Evolutionary conservation across 148 eudicot species (phyloP).

Genomic region (Hydrangea macrophylla): DNA sequence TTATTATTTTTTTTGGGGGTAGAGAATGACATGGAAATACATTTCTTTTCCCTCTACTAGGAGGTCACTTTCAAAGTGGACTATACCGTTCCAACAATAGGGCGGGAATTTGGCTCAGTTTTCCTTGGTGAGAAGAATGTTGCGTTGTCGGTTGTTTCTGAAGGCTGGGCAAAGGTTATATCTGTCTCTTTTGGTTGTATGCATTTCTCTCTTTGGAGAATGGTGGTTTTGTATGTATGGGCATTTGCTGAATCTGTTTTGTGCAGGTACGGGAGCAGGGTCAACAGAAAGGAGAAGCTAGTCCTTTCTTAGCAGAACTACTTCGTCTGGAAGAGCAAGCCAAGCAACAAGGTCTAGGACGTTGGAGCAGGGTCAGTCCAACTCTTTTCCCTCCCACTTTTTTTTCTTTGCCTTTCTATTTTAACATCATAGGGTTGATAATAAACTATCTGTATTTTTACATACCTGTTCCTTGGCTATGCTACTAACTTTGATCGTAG

Average conservation of each 20-base stretch:
- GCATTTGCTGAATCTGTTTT: constrained; percentile 9
- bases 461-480: neutral
- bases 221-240: constrained; percentile 6
- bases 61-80: constrained; percentile 83
- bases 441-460: no score
- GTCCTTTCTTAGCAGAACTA: constrained; percentile 51
- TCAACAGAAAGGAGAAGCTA: constrained; percentile 71
- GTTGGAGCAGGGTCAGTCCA: constrained; percentile 80
- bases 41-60: constrained; percentile 29
- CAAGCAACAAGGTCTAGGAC: constrained; percentile 77
- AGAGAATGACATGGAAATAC: neutral
- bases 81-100: constrained; percentile 56
- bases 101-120: constrained; percentile 82
- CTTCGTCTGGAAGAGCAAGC: constrained; percentile 75
- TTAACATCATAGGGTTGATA: neutral
- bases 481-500: no score
- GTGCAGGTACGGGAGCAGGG: constrained; percentile 75
- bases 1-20: neutral
- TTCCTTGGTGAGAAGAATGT: constrained; percentile 60
- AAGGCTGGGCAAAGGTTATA: constrained; percentile 96
- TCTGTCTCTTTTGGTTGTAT: neutral
- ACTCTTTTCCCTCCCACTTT: neutral
- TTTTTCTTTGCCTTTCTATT: neutral
- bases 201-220: neutral
- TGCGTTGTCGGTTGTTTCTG: constrained; percentile 63